Evolutionary conservation across 495 filamentous ascomycete species (phyloP).

Genomic region (Aspergillus coremiiformis): DNA sequence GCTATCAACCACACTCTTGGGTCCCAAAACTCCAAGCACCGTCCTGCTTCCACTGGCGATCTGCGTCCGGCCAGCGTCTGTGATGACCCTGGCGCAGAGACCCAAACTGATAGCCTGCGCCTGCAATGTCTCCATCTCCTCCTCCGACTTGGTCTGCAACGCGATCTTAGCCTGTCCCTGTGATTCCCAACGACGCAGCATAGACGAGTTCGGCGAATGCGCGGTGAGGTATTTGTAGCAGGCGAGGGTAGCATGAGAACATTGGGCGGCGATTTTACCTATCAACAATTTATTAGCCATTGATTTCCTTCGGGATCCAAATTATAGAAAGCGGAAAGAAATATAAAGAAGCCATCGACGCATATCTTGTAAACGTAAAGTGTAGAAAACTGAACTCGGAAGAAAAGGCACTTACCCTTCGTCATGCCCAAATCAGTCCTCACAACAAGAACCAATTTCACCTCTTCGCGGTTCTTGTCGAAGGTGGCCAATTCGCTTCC

Average conservation of each 20-base stretch:
- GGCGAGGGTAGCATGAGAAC: constrained; percentile 89
- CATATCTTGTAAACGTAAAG: neutral
- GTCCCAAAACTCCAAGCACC: constrained; percentile 83
- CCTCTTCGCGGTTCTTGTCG: constrained; percentile 61
- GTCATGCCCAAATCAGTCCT: constrained; percentile 93
- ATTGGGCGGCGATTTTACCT: constrained; percentile 98
- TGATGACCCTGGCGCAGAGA: constrained; percentile 77
- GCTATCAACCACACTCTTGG: constrained; percentile 75
- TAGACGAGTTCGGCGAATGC: constrained; percentile 47
- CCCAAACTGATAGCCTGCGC: constrained; percentile 75
- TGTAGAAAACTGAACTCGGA: neutral
- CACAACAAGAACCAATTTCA: constrained; percentile 89
- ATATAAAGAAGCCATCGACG: neutral
- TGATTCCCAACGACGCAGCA: constrained; percentile 81
- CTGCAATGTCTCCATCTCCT: constrained; percentile 70
- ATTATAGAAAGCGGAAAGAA: neutral
- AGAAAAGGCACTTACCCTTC: constrained; percentile 56
- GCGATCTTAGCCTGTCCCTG: constrained; percentile 88
- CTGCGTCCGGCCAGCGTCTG: constrained; percentile 95
- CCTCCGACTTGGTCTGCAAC: constrained; percentile 72
- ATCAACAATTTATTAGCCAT: neutral
- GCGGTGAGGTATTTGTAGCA: constrained; percentile 80
- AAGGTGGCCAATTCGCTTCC: constrained; percentile 39
- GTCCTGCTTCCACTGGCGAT: constrained; percentile 89
- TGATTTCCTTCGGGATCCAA: neutral